These are phyloP conservation scores for Rhizopus sp. DNA, from an alignment of 371 early-diverging fungal genomes.

Conservation along the genomic window DNA sequence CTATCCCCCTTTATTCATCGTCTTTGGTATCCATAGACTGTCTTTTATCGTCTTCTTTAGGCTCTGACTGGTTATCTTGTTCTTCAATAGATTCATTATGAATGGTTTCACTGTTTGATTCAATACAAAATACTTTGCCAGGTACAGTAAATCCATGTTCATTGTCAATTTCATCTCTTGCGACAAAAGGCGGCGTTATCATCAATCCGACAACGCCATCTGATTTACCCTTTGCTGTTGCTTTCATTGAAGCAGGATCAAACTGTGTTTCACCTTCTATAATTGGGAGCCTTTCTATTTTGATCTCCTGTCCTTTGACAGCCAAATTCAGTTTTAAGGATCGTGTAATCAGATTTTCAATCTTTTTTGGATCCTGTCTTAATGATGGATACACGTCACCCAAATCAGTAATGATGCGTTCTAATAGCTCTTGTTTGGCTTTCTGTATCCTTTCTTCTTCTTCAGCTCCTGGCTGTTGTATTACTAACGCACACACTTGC, in stretches of 20 bases:
- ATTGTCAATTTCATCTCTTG: slow-evolving; percentile 38
- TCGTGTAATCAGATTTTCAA: slow-evolving; percentile 34
- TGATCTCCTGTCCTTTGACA: slow-evolving; percentile 48
- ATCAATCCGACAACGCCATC: slow-evolving; percentile 35
- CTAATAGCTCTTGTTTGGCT: slow-evolving; percentile 25
- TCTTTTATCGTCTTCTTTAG: too few relatives aligned
- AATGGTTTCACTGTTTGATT: not conserved
- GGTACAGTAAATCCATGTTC: slow-evolving; percentile 49
- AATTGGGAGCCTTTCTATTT: slow-evolving; percentile 30
- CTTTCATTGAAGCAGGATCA: slow-evolving; percentile 35
- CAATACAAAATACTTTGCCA: slow-evolving; percentile 42
- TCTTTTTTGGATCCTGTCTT: slow-evolving; percentile 33
- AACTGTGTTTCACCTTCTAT: slow-evolving; percentile 34
- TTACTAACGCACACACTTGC: slow-evolving; percentile 41
- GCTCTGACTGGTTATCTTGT: too few relatives aligned
- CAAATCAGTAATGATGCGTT: slow-evolving; percentile 22
- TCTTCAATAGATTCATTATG: not conserved
- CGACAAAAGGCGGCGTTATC: slow-evolving; percentile 40
- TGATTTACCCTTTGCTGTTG: slow-evolving; percentile 36
- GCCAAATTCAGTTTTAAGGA: slow-evolving; percentile 41
- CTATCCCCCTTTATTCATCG: too few relatives aligned
- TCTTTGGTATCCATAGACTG: too few relatives aligned
- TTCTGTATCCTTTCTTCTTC: slow-evolving; percentile 25
- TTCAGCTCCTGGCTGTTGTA: slow-evolving; percentile 39
- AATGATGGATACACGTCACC: slow-evolving; percentile 32